A percentile compares a stretch with the other conserved stretches of the same genome.
phyloP scores from a whole-genome alignment of 2,329 filamentous ascomycete species.

The Emergomyces pasteurianus region DNA sequence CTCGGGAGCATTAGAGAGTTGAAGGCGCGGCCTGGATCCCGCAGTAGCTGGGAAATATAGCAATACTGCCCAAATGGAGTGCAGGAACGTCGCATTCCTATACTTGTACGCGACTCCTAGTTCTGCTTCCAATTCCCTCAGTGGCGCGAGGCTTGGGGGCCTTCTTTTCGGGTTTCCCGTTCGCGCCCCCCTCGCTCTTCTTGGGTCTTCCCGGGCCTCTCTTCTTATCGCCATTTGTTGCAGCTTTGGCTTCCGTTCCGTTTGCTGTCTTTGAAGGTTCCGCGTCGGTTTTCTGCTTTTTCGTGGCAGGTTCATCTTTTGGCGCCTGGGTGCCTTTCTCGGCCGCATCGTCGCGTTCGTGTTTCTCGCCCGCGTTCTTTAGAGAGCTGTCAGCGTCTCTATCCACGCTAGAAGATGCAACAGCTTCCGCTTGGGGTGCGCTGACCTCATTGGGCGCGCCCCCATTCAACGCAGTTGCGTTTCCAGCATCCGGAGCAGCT shows the following conservation, averaged over 20 bases:
- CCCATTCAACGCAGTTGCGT: background rate
- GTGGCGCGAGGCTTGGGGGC: conserved; percentile 14
- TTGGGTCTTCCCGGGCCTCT: conserved; percentile 20
- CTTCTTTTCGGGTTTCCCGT: conserved; percentile 4
- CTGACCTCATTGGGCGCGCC: background rate
- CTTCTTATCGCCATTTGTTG: conserved; percentile 19
- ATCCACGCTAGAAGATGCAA: background rate
- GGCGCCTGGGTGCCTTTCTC: background rate
- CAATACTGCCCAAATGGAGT: background rate
- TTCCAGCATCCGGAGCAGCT: background rate
- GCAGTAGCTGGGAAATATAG: background rate
- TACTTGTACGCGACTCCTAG: conserved; percentile 27
- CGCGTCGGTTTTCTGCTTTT: conserved; percentile 24
- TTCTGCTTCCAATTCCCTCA: conserved; percentile 26
- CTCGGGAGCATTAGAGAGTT: background rate
- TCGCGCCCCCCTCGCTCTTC: conserved; percentile 13
- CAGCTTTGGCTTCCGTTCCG: conserved; percentile 7
- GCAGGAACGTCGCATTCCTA: conserved; percentile 5
- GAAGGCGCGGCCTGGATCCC: background rate
- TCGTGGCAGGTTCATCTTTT: conserved; percentile 16
- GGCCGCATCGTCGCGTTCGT: background rate
- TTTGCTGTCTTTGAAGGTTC: conserved; percentile 8
- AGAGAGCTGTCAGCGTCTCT: background rate
- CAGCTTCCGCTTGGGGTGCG: background rate
- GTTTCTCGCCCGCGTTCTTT: conserved; percentile 1